These are phyloP conservation scores for Lithospermum erythrorhizon DNA, from an alignment of 257 asterid genomes.

Conservation along the genomic window DNA sequence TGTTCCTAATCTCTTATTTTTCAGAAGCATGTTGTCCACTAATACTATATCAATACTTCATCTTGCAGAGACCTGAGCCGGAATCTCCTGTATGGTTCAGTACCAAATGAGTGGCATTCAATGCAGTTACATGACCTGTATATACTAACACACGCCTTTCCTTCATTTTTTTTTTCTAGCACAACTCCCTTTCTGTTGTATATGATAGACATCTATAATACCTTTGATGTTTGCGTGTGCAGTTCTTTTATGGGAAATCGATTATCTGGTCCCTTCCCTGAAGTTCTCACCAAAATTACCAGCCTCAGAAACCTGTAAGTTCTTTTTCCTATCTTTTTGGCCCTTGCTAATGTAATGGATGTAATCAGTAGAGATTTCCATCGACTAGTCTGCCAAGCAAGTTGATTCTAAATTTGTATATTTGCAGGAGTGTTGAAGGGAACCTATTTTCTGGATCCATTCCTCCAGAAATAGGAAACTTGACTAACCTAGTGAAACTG, in stretches of 20 bases:
- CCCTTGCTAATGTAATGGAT: not conserved
- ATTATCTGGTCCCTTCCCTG: constrained; percentile 83
- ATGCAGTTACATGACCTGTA: constrained; percentile 67
- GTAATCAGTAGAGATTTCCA: not conserved
- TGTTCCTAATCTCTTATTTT: not conserved
- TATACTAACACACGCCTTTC: constrained; percentile 5
- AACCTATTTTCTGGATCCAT: constrained; percentile 59
- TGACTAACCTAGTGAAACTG: constrained; percentile 67
- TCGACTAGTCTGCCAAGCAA: constrained; percentile 38
- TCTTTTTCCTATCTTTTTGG: constrained; percentile 1
- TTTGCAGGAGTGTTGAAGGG: constrained; percentile 81
- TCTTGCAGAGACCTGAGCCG: constrained; percentile 87
- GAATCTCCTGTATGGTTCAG: constrained; percentile 53
- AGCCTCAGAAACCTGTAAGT: constrained; percentile 69
- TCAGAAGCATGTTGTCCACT: not conserved
- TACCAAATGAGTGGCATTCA: constrained; percentile 69
- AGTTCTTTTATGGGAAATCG: constrained; percentile 92
- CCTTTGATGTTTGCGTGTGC: constrained; percentile 23
- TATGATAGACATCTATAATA: not conserved
- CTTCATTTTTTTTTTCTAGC: not conserved
- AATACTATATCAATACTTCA: not conserved
- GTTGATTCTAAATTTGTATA: constrained; percentile 27
- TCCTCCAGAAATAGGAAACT: constrained; percentile 55
- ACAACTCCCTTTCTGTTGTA: not conserved
- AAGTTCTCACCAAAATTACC: constrained; percentile 43